Evolutionary conservation across 257 asterid genomes (phyloP), one percentile per base, ranked within the genome.

Genomic region (Fraxinus quadrangulata): DNA sequence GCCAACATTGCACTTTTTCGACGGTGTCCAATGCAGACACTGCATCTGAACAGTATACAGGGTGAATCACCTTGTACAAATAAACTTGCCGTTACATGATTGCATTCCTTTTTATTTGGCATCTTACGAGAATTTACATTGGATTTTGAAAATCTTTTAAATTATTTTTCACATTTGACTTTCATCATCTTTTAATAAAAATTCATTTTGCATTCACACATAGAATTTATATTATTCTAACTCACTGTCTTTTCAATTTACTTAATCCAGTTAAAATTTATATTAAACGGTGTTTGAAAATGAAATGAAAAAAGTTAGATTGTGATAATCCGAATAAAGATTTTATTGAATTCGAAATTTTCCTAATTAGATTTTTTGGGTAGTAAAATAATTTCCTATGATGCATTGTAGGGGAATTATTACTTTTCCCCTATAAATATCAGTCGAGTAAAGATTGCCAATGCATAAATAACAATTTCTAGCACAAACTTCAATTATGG

Each of bases 401-500:
- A 61, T 24, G 67, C 36, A 33, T 33, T 33, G 30, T 1, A 11
- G 23, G 16, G 2, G 30, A 2, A 2, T 24, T 24, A 16, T 73
- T 13, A 13, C 16, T 26, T 31, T 71, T 34, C 59, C 31, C 59
- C 42, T 79, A 56, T 77, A 71, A 42, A 74, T 67, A 79, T 4
- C 21, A 11, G 31, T 24, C 5, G 5, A 65, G 17, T 21, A 4
- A 16, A 10, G 3, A 21, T n/a, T 2, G 30, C 0, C n/a, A 11
- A 26, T 51, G 56, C 49, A 13, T 9, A 17, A 63, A 24, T 37
- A 80, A 40, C 0, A 42, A 28, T 19, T 47, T 47, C 3, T 14
- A 66, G 14, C 68, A 12, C 3, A 34, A 2, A 65, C 49, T 26
- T 75, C n/a, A 74, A 54, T 13, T 4, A 81, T 81, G 89, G 78